Percentiles rank a stretch among this genome's conserved stretches.
These are phyloP conservation scores for Nakaseomyces nivariensis DNA, from an alignment of 1,139 yeast species.

Conservation along the genomic window DNA sequence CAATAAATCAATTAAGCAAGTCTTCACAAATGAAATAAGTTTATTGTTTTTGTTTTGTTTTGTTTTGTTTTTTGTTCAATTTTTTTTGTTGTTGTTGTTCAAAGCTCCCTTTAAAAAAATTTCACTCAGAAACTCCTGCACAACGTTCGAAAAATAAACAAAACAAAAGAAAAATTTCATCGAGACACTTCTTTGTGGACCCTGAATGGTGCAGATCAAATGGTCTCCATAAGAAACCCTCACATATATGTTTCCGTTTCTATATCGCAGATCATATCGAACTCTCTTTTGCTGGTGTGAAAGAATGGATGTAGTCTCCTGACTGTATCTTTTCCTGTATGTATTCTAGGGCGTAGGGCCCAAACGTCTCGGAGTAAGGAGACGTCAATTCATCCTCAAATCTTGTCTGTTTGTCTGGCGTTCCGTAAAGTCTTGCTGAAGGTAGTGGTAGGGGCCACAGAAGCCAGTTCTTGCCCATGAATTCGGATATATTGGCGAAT, in stretches of 20 bases:
- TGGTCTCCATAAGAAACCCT: too few species aligned
- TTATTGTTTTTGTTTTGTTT: not conserved
- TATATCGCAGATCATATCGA: too few species aligned
- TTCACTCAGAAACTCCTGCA: not conserved
- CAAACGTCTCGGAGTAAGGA: constrained; percentile 12
- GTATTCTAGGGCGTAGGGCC: constrained; percentile 9
- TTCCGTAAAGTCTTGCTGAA: not conserved
- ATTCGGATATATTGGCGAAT: constrained; percentile 13
- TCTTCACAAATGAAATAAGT: too few species aligned
- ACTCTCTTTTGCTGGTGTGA: constrained; percentile 3
- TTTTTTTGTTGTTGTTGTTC: not conserved
- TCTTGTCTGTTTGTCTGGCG: not conserved
- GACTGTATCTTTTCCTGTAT: constrained; percentile 12
- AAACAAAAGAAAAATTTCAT: not conserved
- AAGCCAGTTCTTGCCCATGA: constrained; percentile 15
- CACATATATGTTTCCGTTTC: too few species aligned
- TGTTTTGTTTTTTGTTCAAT: not conserved
- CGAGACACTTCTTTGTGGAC: not conserved
- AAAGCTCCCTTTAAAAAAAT: not conserved
- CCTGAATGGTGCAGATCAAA: too few species aligned
- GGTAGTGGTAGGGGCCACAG: constrained; percentile 19
- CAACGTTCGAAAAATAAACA: not conserved
- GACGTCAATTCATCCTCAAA: constrained; percentile 8
- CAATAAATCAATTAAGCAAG: too few species aligned
- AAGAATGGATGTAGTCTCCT: constrained; percentile 13